Base-by-base conservation (phyloP, 768 basidiomycete species). In the Lactarius evosmus region DNA sequence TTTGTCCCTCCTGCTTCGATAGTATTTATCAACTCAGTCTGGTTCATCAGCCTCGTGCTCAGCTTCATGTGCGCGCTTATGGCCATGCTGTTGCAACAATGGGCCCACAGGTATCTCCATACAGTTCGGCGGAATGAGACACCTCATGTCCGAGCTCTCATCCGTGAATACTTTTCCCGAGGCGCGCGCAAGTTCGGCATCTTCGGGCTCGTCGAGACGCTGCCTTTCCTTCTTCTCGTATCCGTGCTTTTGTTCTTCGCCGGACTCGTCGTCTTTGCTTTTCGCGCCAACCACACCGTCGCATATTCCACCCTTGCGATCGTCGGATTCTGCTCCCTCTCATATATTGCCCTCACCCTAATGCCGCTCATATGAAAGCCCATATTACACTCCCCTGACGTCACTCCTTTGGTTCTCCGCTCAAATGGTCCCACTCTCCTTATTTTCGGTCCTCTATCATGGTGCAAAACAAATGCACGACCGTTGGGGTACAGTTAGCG, bases 231-330 rank as follows among this genome's bases (percentile, higher is more conserved):
- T 14, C 58, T 63, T 14, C 50, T 52, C 19, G 25, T 38, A 2
- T 58, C 62, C 22, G 12, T 63, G 4, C 52, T 63, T 32, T 54
- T 66, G 9, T 66, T 66, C 56, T 50, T 66, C 61, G 58, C 40
- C 14, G 61, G 64, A 11, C 44, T 66, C 34, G 19, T 38, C 7
- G 34, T 30, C 1, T 66, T 63, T 66, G 50, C 29, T 9, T 12
- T 29, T 3, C 53, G 9, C 12, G 38, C 40, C 8, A 59, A 49
- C 3, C 32, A 33, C 6, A 32, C 38, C n/a, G 53, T 63, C 33
- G 57, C 57, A 5, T n/a, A 22, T 7, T 4, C 55, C 57, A 30
- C 46, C 29, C 17, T 54, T 12, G 12, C 22, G 4, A 30, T 59
- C 33, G 58, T 63, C 29, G n/a, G 14, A 25, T 27, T 59, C 33